Conservation (phyloP, 257 asterid genomes). For the Solanum habrochaites region DNA sequence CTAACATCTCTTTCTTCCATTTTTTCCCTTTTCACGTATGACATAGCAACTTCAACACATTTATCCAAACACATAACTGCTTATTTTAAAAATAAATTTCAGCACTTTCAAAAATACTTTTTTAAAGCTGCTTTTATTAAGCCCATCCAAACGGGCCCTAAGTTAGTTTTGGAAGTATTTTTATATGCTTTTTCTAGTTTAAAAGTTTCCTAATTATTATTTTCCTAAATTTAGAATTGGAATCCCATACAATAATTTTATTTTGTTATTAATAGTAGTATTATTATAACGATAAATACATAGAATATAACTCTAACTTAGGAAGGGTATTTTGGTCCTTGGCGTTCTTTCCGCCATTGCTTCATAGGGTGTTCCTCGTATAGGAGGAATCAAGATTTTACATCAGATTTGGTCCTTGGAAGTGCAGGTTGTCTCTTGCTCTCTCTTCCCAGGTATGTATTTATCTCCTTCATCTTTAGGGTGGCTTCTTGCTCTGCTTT, state of each 20-base stretch:
- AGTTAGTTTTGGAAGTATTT: background rate
- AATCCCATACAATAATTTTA: no score
- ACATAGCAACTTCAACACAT: no score
- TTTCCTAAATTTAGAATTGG: background rate
- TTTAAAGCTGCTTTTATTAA: no score
- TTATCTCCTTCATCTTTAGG: background rate
- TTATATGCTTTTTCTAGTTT: background rate
- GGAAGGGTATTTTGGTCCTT: background rate
- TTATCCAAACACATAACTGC: no score
- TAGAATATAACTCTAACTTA: background rate
- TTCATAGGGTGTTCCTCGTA: background rate
- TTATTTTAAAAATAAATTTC: no score
- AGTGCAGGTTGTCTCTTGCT: background rate
- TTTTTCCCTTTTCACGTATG: no score
- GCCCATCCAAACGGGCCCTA: no score
- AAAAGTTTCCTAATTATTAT: background rate
- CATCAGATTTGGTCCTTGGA: background rate
- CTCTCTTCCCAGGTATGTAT: background rate
- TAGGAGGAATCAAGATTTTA: background rate
- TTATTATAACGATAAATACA: background rate
- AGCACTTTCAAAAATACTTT: no score
- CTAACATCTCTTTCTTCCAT: no score
- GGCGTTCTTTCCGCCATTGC: background rate
- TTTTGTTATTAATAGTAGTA: no score
- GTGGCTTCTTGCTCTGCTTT: background rate